phyloP scores from a whole-genome alignment of 2,329 filamentous ascomycete species.

The Paraconiothyrium brasiliense region DNA sequence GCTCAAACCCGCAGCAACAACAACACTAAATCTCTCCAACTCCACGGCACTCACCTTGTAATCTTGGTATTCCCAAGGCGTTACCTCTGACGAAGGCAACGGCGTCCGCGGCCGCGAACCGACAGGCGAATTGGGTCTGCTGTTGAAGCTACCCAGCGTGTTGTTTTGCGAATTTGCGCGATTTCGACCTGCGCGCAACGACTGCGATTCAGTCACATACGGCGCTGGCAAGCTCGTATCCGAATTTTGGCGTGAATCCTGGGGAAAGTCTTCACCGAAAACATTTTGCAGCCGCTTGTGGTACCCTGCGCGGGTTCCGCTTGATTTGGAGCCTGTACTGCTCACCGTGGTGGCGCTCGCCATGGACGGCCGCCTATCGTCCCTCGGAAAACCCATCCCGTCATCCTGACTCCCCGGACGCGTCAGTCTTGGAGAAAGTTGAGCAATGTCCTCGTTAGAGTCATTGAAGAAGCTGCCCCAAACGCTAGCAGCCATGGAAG shows the following conservation, averaged over 20 bases:
- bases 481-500: constrained; percentile 55
- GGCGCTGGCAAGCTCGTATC: constrained; percentile 70
- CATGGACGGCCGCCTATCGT: constrained; percentile 84
- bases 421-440: constrained; percentile 73
- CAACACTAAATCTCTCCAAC: background rate
- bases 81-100: constrained; percentile 88
- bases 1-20: background rate
- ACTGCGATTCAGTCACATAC: constrained; percentile 64
- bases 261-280: constrained; percentile 88
- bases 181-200: constrained; percentile 73
- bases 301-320: constrained; percentile 70
- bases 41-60: constrained; percentile 67
- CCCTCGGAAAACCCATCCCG: constrained; percentile 59
- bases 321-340: constrained; percentile 82
- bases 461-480: constrained; percentile 75
- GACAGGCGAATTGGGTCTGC: constrained; percentile 73
- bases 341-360: constrained; percentile 88
- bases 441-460: constrained; percentile 74
- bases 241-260: constrained; percentile 71
- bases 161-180: constrained; percentile 85
- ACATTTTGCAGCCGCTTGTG: constrained; percentile 88
- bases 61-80: constrained; percentile 96
- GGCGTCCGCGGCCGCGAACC: constrained; percentile 85
- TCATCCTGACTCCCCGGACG: constrained; percentile 64
- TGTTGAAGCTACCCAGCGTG: constrained; percentile 58